phyloP scores from a whole-genome alignment of 1,284 basidiomycete genomes.

The Rhodotorula sp. region DNA sequence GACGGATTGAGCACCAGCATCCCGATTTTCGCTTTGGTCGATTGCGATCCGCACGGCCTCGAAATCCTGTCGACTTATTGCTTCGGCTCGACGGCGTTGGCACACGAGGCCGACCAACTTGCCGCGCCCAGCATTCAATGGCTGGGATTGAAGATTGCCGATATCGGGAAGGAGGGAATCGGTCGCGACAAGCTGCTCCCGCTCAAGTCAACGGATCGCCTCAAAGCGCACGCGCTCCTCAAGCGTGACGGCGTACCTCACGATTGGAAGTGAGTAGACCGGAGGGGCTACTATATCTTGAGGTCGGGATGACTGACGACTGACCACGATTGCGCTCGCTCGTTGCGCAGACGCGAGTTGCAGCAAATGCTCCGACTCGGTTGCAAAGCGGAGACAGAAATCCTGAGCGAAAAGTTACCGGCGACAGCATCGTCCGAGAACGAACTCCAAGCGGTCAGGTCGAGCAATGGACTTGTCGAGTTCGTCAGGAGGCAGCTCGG shows the following conservation, averaged over 20 bases:
- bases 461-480: neutral
- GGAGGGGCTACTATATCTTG: neutral
- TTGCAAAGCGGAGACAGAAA: slow-evolving; percentile 85
- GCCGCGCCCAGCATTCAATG: slow-evolving; percentile 67
- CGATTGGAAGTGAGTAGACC: slow-evolving; percentile 64
- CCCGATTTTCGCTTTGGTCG: slow-evolving; percentile 74
- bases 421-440: neutral
- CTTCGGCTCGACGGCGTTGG: slow-evolving; percentile 53
- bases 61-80: slow-evolving; percentile 83
- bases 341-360: slow-evolving; percentile 65
- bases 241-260: slow-evolving; percentile 56
- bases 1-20: slow-evolving; percentile 52
- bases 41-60: slow-evolving; percentile 83
- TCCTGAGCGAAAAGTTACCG: slow-evolving; percentile 52
- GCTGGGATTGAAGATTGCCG: slow-evolving; percentile 71
- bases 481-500: neutral
- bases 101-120: slow-evolving; percentile 63
- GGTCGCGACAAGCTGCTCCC: slow-evolving; percentile 63
- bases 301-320: neutral
- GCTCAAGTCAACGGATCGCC: slow-evolving; percentile 67
- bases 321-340: neutral
- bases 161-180: slow-evolving; percentile 63
- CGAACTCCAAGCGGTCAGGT: neutral
- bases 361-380: slow-evolving; percentile 70
- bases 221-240: slow-evolving; percentile 71